Conservation (phyloP, 2,329 filamentous ascomycete genomes). For the Trichoderma pleuroti region DNA sequence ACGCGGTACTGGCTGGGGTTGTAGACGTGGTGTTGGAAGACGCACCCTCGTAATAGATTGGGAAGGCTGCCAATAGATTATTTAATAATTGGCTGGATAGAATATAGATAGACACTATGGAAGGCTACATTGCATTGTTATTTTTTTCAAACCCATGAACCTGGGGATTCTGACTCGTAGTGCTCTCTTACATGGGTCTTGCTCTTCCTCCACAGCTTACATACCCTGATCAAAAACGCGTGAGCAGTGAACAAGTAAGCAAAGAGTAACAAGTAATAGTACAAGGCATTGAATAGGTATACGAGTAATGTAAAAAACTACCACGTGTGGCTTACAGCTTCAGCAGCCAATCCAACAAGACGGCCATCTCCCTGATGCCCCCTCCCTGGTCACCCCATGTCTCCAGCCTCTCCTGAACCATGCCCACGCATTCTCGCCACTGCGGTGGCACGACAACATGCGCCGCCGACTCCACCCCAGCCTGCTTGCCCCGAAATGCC, state of each 20-base stretch:
- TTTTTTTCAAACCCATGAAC: neutral
- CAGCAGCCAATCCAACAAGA: neutral
- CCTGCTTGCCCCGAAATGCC: neutral
- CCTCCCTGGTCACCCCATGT: conserved; percentile 1
- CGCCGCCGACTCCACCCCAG: neutral
- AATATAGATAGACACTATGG: neutral
- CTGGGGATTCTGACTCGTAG: neutral
- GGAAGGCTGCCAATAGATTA: neutral
- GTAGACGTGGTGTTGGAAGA: neutral
- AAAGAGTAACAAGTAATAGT: neutral
- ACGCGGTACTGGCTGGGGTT: conserved; percentile 1
- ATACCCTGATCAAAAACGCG: neutral
- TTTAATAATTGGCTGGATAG: neutral
- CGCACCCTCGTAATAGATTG: neutral
- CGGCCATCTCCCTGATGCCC: neutral
- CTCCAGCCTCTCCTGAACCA: neutral
- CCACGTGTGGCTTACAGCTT: neutral
- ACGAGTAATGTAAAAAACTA: neutral
- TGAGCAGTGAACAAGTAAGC: neutral
- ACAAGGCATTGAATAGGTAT: neutral
- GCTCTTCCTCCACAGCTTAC: neutral
- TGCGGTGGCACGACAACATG: neutral
- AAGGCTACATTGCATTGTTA: neutral
- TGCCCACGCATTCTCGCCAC: neutral
- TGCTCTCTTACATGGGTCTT: neutral